These are phyloP conservation scores for Daldinia decipiens DNA, from an alignment of 495 filamentous ascomycete species.

Conservation along the genomic window DNA sequence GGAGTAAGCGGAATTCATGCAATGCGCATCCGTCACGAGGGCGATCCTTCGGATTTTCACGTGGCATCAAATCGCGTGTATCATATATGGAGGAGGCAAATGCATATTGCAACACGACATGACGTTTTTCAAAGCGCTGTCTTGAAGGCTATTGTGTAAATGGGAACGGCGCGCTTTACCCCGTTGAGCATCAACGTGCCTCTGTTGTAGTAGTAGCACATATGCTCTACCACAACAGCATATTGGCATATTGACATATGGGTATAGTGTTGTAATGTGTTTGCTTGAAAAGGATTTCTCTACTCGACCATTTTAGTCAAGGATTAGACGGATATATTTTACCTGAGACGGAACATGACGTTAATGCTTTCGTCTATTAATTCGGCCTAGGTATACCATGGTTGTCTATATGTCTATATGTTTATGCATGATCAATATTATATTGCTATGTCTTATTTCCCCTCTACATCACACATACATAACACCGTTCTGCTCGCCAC, in stretches of 20 bases:
- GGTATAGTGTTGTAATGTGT: neutral
- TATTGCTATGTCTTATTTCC: conserved; percentile 2
- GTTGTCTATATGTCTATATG: neutral
- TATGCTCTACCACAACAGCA: neutral
- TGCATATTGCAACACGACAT: conserved; percentile 33
- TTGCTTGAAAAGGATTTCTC: conserved; percentile 12
- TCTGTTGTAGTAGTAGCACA: neutral
- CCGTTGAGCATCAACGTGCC: conserved; percentile 1
- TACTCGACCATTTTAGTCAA: conserved; percentile 1
- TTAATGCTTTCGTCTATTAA: neutral
- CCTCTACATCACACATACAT: neutral
- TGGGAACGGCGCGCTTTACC: neutral
- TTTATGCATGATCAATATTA: neutral
- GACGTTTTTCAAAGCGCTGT: conserved; percentile 27
- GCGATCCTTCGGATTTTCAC: conserved; percentile 42
- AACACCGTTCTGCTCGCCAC: neutral
- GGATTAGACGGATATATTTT: neutral
- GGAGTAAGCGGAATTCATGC: conserved; percentile 45
- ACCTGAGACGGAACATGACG: neutral
- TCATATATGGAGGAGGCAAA: conserved; percentile 12
- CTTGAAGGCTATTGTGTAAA: conserved; percentile 10
- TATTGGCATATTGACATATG: neutral
- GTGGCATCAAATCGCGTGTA: conserved; percentile 30
- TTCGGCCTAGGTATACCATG: neutral
- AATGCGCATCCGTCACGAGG: conserved; percentile 44